Conservation (phyloP, 2,329 filamentous ascomycete species). For the Pseudocercospora fuligena region DNA sequence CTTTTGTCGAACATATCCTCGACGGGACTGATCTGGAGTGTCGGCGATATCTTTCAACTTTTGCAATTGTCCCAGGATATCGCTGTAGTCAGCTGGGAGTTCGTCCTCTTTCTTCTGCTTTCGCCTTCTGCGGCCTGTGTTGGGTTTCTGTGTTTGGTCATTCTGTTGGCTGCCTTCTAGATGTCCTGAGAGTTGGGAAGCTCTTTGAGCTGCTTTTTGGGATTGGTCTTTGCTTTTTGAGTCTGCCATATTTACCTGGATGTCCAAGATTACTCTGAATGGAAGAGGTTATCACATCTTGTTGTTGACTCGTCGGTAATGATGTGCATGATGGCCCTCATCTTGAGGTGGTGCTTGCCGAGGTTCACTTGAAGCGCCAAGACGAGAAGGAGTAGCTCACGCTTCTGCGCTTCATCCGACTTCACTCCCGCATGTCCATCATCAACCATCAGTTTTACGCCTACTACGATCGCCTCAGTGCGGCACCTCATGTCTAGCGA, state of each 20-base stretch:
- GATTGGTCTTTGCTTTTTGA: conserved; percentile 9
- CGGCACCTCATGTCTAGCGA: no score
- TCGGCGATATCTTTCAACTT: conserved; percentile 58
- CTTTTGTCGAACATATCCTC: conserved; percentile 67
- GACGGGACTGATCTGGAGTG: conserved; percentile 58
- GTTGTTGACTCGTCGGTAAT: background rate
- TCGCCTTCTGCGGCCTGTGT: conserved; percentile 36
- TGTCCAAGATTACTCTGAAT: background rate
- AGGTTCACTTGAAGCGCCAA: background rate
- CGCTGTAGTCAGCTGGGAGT: conserved; percentile 65
- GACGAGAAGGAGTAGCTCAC: background rate
- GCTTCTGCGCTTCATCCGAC: background rate
- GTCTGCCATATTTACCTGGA: conserved; percentile 3
- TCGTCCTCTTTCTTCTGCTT: conserved; percentile 45
- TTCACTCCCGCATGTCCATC: background rate
- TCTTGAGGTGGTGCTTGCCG: background rate
- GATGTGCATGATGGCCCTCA: background rate
- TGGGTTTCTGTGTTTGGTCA: conserved; percentile 31
- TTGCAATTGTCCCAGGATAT: conserved; percentile 63
- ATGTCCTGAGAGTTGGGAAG: conserved; percentile 38
- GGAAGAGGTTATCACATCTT: background rate
- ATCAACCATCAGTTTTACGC: background rate
- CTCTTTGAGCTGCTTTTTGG: conserved; percentile 33
- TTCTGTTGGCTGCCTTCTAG: conserved; percentile 45
- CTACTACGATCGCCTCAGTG: no score